Evolutionary conservation across 179 eudicot species (phyloP), one percentile per base, ranked within the genome.

Genomic region (Vitellaria paradoxa): DNA sequence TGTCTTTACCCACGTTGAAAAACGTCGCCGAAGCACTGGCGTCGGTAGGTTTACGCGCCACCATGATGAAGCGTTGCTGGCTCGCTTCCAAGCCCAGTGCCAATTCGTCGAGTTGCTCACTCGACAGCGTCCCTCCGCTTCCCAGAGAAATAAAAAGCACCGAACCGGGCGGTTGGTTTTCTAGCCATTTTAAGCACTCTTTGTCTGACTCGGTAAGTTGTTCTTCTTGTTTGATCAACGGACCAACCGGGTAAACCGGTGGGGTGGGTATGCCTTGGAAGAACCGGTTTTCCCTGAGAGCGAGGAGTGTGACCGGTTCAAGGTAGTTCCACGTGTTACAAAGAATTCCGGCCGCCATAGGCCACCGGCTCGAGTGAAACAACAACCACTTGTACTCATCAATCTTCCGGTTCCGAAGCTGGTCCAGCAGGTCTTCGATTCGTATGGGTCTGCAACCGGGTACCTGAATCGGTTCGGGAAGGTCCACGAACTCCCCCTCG

Each of bases 31-130:
- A 53, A 1, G 21, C 76, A 5, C 68, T 68, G 0, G 65, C 72
- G 2, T 85, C 84, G 9, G 5, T 79, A 0, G 89, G 87, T 0
- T 71, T 79, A 0, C 88, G 82, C 17, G 78, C 60, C 40, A 87
- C 91, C 81, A 85, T 77, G 15, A 88, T 57, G 67, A 86, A 86
- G 26, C 82, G 77, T 30, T 87, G 86, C 40, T 76, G 82, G 75
- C 93, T 90, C 83, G 70, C 11, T 45, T 87, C 93, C 65, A 90
- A 78, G 21, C 90, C 93, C 68, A 65, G 78, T 4, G 92, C 92
- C 50, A 88, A 76, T 82, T 87, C 88, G 0, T 26, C 78, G 15
- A 82, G 83, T 80, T 88, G 89, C 68, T 85, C 65, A 37, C 50
- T 71, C 0, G 88, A 75, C 52, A 88, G n/a, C 1, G 88, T 87